A percentile compares a stretch with the other conserved stretches of the same genome.
Evolutionary conservation across 163 green algal species (phyloP).

Genomic region (Chloroidium sp.): DNA sequence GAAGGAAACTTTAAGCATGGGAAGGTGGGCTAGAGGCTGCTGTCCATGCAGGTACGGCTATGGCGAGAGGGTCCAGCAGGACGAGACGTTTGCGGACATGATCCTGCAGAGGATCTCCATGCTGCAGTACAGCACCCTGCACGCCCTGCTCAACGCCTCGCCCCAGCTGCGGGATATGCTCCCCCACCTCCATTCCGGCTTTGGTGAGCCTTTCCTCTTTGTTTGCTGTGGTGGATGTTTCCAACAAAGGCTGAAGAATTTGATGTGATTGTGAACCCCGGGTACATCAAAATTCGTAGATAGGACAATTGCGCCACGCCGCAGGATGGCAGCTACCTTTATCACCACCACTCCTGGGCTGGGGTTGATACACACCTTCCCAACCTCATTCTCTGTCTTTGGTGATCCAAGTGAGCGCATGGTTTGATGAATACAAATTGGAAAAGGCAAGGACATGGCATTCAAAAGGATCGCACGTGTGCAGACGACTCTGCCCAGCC

Average conservation of each 20-base stretch:
- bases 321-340: background rate
- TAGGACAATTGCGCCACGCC: background rate
- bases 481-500: no score
- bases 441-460: no score
- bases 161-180: background rate
- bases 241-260: background rate
- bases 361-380: background rate
- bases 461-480: no score
- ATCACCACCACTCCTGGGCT: background rate
- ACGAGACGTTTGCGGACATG: conserved; percentile 14
- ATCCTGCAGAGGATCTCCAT: conserved; percentile 10
- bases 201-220: background rate
- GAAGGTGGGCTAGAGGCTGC: background rate
- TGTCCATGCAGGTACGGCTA: conserved; percentile 24
- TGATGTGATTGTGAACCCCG: no score
- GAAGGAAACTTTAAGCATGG: background rate
- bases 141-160: background rate
- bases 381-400: no score
- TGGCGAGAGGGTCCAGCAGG: conserved; percentile 17
- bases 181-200: background rate
- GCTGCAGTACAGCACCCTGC: conserved; percentile 18
- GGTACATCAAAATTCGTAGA: no score
- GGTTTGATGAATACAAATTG: no score
- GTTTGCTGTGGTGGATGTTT: background rate
- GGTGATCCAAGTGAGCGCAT: no score